A percentile compares a stretch with the other conserved stretches of the same genome.
phyloP scores from a whole-genome alignment of 2,329 filamentous ascomycete species.

The Fusarium guadeloupense region DNA sequence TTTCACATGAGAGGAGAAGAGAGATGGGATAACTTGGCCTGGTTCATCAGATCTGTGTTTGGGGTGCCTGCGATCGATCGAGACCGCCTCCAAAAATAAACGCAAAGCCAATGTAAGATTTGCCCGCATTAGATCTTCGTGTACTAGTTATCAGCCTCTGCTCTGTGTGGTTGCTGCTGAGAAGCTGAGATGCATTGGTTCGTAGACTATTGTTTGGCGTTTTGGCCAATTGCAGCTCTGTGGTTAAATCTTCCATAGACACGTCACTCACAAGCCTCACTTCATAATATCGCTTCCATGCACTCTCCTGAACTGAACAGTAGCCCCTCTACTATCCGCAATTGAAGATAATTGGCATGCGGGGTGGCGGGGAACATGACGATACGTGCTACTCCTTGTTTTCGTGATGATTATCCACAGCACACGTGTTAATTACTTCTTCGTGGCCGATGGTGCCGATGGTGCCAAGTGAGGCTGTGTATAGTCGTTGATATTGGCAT shows the following conservation, averaged over 20 bases:
- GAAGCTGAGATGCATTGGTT: constrained; percentile 3
- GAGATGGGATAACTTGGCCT: constrained; percentile 4
- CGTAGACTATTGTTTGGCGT: constrained; percentile 1
- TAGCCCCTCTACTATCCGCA: not conserved
- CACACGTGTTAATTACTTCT: not conserved
- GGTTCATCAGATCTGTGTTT: constrained; percentile 26
- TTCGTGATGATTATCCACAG: not conserved
- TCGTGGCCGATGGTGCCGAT: too few relatives aligned
- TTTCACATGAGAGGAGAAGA: constrained; percentile 2
- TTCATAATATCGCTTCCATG: constrained; percentile 32
- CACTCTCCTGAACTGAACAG: constrained; percentile 2
- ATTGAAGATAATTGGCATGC: constrained; percentile 14
- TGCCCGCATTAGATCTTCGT: not conserved
- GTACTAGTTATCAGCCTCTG: not conserved
- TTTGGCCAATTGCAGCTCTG: constrained; percentile 18
- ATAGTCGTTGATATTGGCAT: too few relatives aligned
- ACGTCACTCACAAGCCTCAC: constrained; percentile 31
- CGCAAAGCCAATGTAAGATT: not conserved
- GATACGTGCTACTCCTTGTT: not conserved
- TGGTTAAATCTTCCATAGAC: constrained; percentile 19
- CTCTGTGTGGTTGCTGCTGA: constrained; percentile 1
- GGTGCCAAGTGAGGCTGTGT: too few relatives aligned
- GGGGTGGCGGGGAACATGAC: constrained; percentile 12
- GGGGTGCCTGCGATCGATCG: constrained; percentile 24
- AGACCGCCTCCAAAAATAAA: constrained; percentile 31